Base-by-base conservation (phyloP, 768 basidiomycete species). In the Guyanaporus albipodus region DNA sequence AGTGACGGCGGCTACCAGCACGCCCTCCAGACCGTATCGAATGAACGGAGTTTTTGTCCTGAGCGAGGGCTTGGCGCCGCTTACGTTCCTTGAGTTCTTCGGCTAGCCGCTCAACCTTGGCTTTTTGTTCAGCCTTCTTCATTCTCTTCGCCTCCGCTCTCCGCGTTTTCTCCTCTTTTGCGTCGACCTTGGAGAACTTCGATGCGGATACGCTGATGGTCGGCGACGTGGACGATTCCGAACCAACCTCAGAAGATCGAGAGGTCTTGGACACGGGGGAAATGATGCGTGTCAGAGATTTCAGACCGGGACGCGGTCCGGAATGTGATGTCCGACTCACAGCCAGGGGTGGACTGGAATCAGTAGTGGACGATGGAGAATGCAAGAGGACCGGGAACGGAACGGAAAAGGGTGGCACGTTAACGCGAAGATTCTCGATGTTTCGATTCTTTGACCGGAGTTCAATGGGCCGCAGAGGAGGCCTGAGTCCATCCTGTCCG, bases 71-170 rank as follows among this genome's bases (percentile, higher is more conserved):
- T 36, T 59, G 58, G 11, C 67, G 68, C 49, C 67, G 55, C 62
- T 60, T 52, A 57, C 59, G 65, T 41, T 67, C 66, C 58, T 72
- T 74, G 50, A 78, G 65, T 38, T 75, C 68, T 45, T 65, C 57
- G n/a, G 77, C 76, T 26, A 78, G 64, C 41, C 67, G 67, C 47
- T 74, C 71, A 26, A 61, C 63, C 52, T 61, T 69, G 44, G 67
- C 67, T 27, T 68, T 66, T 38, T 68, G 61, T 42, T 71, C 66
- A 9, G 71, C 70, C 63, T 73, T 76, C 50, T 70, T 69, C 61
- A 65, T 61, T 52, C 46, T 57, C 59, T 74, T 73, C 37, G 71
- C 70, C 45, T 74, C 70, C 19, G 67, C 70, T 60, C 70, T 77
- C 44, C 63, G 63, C 52, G 55, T 59, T 61, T 73, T 78, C 53